Conservation (phyloP, 192 early-diverging fungal species). For the Coemansia sp. region DNA sequence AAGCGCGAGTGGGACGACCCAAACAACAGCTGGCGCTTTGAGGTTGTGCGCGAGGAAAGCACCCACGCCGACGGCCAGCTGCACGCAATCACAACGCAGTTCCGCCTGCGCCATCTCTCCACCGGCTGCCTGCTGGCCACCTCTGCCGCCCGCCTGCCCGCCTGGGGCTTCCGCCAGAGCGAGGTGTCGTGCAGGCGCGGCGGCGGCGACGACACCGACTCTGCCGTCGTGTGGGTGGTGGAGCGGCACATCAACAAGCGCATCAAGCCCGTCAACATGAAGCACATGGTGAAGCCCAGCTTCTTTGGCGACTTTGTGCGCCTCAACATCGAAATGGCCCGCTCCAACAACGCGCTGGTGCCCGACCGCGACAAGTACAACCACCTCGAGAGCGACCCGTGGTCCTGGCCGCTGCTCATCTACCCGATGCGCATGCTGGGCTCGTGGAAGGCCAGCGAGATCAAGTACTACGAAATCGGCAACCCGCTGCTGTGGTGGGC, state of each 20-base stretch:
- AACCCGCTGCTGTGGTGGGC: conserved; percentile 94
- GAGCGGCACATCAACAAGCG: conserved; percentile 95
- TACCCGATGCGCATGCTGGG: conserved; percentile 91
- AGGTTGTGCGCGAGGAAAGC: conserved; percentile 68
- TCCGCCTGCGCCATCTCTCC: conserved; percentile 71
- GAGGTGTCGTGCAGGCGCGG: conserved; percentile 95
- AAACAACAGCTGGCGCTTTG: conserved; percentile 90
- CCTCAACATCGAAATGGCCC: too few species aligned
- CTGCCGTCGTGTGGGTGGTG: conserved; percentile 60
- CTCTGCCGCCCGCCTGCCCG: conserved; percentile 69
- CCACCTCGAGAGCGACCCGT: conserved; percentile 69
- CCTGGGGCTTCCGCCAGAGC: conserved; percentile 97
- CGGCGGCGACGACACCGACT: too few species aligned
- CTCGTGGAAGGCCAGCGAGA: conserved; percentile 74
- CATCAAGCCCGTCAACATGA: conserved; percentile 77
- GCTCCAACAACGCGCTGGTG: conserved; percentile 83
- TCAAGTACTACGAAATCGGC: conserved; percentile 93
- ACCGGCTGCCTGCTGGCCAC: conserved; percentile 76
- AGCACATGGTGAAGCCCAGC: conserved; percentile 72
- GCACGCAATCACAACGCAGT: conserved; percentile 72
- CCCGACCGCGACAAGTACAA: too few species aligned
- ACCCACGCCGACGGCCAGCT: conserved; percentile 46
- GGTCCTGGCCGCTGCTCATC: conserved; percentile 87
- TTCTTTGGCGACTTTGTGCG: too few species aligned
- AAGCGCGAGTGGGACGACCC: conserved; percentile 68